A percentile compares a stretch with the other conserved stretches of the same genome.
phyloP scores from a whole-genome alignment of 2,329 filamentous ascomycete genomes.

The Bipolaris gigantea region DNA sequence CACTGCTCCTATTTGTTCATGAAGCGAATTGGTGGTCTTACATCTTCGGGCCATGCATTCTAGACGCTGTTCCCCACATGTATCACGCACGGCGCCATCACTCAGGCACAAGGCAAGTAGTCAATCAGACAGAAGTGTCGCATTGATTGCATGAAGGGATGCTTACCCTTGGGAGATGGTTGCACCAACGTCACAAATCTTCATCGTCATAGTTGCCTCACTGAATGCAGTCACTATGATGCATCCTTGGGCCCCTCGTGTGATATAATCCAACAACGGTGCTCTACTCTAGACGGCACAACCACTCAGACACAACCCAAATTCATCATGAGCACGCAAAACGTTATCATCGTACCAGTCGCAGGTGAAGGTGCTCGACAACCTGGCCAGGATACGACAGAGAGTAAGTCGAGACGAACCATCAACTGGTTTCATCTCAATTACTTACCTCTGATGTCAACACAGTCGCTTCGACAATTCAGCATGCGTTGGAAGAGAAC shows the following conservation, averaged over 20 bases:
- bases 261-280: neutral
- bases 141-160: neutral
- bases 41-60: neutral
- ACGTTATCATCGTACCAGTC: neutral
- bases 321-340: neutral
- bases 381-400: neutral
- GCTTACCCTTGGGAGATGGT: neutral
- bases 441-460: neutral
- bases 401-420: neutral
- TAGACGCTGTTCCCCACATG: neutral
- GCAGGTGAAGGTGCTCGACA: neutral
- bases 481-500: neutral
- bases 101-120: neutral
- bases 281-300: neutral
- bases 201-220: neutral
- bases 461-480: neutral
- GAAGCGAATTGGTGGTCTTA: neutral
- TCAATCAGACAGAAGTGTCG: neutral
- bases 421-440: too few relatives aligned
- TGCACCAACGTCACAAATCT: neutral
- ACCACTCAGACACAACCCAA: neutral
- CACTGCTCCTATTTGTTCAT: neutral
- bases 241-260: neutral
- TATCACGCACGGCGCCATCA: neutral
- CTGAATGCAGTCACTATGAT: slow-evolving; percentile 1